phyloP scores from a whole-genome alignment of 768 basidiomycete genomes.

The Calocera viscosa region DNA sequence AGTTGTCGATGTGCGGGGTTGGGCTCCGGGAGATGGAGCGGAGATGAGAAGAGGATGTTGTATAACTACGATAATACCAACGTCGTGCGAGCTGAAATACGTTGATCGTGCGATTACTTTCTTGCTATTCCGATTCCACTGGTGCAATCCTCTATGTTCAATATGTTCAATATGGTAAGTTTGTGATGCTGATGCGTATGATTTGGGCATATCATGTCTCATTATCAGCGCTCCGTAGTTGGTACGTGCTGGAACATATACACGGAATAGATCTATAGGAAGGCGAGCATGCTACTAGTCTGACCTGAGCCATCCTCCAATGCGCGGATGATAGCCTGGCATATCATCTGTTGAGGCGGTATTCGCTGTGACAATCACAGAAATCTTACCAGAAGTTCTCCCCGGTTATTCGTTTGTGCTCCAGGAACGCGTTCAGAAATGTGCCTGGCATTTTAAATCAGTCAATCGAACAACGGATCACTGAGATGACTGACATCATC shows the following conservation, averaged over 20 bases:
- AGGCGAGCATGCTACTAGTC: too few species aligned
- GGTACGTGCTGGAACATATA: too few species aligned
- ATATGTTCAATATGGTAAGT: too few species aligned
- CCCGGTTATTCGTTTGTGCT: conserved; percentile 27
- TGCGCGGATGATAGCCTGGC: conserved; percentile 73
- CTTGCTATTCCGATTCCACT: too few species aligned
- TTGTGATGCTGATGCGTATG: too few species aligned
- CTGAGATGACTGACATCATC: conserved; percentile 45
- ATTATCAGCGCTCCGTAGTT: too few species aligned
- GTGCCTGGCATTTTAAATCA: conserved; percentile 41
- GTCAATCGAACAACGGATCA: background rate
- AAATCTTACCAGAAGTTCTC: conserved; percentile 38
- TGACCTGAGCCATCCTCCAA: conserved; percentile 55
- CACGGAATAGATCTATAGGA: too few species aligned
- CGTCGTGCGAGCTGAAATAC: conserved; percentile 9
- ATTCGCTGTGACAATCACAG: conserved; percentile 33
- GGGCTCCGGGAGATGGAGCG: background rate
- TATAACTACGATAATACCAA: conserved; percentile 6
- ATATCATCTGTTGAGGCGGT: background rate
- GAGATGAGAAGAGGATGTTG: background rate
- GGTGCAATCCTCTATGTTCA: too few species aligned
- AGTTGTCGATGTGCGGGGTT: background rate
- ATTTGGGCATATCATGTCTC: too few species aligned
- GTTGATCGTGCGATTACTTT: too few species aligned
- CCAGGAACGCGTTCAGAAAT: conserved; percentile 45